A percentile compares a stretch with the other conserved stretches of the same genome.
Evolutionary conservation across 208 protist species (phyloP).

Genomic region (Leishmania guyanensis): DNA sequence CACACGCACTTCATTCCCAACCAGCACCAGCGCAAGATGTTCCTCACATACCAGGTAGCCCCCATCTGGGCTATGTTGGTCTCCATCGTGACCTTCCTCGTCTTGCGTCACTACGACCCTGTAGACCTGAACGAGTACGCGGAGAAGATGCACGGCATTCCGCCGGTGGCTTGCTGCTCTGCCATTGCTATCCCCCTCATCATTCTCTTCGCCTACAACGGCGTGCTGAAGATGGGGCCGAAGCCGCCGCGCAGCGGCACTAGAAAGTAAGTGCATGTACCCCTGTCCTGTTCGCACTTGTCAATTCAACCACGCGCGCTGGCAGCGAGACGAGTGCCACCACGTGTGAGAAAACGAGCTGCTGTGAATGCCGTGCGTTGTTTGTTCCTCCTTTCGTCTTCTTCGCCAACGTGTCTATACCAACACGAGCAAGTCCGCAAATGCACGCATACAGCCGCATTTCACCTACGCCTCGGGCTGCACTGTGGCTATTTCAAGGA

Average conservation of each 20-base stretch:
- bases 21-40: slow-evolving; percentile 37
- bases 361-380: not conserved
- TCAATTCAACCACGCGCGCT: not conserved
- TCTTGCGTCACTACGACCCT: slow-evolving; percentile 61
- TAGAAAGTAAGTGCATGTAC: slow-evolving; percentile 33
- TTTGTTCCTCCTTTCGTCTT: not conserved
- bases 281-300: not conserved
- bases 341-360: not conserved
- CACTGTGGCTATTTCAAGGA: not conserved
- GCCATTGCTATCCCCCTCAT: slow-evolving; percentile 49
- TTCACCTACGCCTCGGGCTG: not conserved
- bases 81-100: slow-evolving; percentile 57
- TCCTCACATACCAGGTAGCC: slow-evolving; percentile 67
- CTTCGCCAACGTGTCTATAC: not conserved
- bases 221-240: slow-evolving; percentile 51
- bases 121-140: slow-evolving; percentile 59
- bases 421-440: not conserved
- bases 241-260: slow-evolving; percentile 57
- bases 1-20: slow-evolving; percentile 1
- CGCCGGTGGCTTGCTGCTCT: slow-evolving; percentile 48
- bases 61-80: slow-evolving; percentile 59
- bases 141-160: slow-evolving; percentile 63
- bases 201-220: slow-evolving; percentile 64
- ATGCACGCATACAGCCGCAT: not conserved
- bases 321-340: not conserved